Conservation (phyloP, 1,284 basidiomycete species). For the Takashimella tepidaria region DNA sequence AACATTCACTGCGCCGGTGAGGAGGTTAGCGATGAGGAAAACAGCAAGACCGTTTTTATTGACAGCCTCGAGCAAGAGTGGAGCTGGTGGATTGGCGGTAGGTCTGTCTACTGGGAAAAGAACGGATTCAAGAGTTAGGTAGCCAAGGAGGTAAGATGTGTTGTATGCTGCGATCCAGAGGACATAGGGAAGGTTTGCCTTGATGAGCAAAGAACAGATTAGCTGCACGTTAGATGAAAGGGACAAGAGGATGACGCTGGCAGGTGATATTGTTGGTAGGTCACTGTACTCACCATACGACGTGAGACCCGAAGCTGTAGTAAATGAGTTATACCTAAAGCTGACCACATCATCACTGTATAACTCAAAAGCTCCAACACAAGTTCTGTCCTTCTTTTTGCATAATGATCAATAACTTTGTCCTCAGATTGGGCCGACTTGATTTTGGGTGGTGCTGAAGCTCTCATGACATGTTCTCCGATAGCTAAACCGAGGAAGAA, state of each 20-base stretch:
- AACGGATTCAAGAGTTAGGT: conserved; percentile 66
- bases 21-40: conserved; percentile 81
- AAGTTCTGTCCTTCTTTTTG: conserved; percentile 60
- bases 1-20: conserved; percentile 82
- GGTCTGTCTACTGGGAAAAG: conserved; percentile 53
- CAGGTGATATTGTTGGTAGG: conserved; percentile 7
- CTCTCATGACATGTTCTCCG: conserved; percentile 74
- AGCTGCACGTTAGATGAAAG: too few relatives aligned
- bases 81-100: conserved; percentile 39
- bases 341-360: conserved; percentile 68
- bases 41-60: conserved; percentile 74
- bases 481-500: conserved; percentile 78
- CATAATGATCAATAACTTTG: conserved; percentile 26
- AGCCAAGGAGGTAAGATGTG: conserved; percentile 73
- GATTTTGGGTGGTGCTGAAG: conserved; percentile 50
- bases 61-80: conserved; percentile 68
- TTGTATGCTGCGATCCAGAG: conserved; percentile 89
- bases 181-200: conserved; percentile 87
- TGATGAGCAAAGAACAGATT: background rate
- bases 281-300: conserved; percentile 65
- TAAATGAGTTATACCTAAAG: conserved; percentile 51
- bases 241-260: background rate
- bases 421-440: conserved; percentile 1
- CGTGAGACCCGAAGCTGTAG: conserved; percentile 57
- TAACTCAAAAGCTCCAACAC: conserved; percentile 72